phyloP scores from a whole-genome alignment of 2,329 filamentous ascomycete species.

The Phialemonium atrogriseum region DNA sequence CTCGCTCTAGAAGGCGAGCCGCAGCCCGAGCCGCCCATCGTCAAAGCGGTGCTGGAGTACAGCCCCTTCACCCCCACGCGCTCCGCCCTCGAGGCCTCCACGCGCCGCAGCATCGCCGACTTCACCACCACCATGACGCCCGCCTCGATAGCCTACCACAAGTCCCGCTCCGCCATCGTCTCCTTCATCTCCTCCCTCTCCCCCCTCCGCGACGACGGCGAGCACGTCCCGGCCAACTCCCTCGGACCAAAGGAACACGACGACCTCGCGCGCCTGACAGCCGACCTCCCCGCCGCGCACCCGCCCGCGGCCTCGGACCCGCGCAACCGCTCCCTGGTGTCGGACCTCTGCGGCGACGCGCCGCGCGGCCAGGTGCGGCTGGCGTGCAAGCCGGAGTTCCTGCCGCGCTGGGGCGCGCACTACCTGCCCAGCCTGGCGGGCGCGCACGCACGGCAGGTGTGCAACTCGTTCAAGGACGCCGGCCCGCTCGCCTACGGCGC shows the following conservation, averaged over 20 bases:
- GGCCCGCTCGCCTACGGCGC: slow-evolving; percentile 47
- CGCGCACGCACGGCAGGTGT: slow-evolving; percentile 48
- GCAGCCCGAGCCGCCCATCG: slow-evolving; percentile 8
- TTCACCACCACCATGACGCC: slow-evolving; percentile 15
- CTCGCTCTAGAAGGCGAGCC: slow-evolving; percentile 4
- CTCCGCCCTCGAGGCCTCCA: not conserved
- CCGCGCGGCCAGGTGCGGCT: slow-evolving; percentile 41
- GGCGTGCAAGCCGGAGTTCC: slow-evolving; percentile 33
- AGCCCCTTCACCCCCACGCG: slow-evolving; percentile 17
- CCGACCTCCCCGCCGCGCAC: slow-evolving; percentile 25
- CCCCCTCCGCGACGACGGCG: slow-evolving; percentile 23
- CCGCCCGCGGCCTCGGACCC: slow-evolving; percentile 21
- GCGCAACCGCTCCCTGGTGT: slow-evolving; percentile 35
- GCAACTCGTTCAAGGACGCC: slow-evolving; percentile 55
- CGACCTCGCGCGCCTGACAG: not conserved
- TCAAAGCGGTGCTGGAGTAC: slow-evolving; percentile 28
- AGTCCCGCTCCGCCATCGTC: slow-evolving; percentile 41
- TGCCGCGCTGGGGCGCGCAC: slow-evolving; percentile 45
- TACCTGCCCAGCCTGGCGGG: slow-evolving; percentile 49
- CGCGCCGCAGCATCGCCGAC: slow-evolving; percentile 11
- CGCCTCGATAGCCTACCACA: slow-evolving; percentile 39
- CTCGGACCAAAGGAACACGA: not conserved
- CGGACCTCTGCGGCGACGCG: slow-evolving; percentile 35
- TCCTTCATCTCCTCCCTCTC: slow-evolving; percentile 38
- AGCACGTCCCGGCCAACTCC: slow-evolving; percentile 20